Conservation (phyloP, 1,139 yeast species). For the Yamadazyma songkhlaensis region DNA sequence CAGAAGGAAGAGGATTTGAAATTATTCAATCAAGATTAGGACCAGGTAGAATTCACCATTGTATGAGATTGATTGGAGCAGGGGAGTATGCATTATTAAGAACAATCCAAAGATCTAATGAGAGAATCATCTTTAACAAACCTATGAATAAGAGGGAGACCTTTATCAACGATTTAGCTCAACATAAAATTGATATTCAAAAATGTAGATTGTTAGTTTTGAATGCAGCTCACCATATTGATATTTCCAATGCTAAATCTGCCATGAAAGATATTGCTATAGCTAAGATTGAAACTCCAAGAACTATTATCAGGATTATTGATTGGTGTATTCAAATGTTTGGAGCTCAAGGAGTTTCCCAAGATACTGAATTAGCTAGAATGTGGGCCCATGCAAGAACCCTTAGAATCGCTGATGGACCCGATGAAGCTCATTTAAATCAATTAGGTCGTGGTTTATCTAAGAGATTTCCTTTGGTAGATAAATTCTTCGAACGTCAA, state of each 20-base stretch:
- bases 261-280: slow-evolving; percentile 63
- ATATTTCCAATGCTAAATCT: slow-evolving; percentile 51
- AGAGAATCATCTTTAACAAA: slow-evolving; percentile 56
- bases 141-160: slow-evolving; percentile 53
- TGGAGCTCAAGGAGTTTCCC: slow-evolving; percentile 70
- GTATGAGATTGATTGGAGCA: slow-evolving; percentile 67
- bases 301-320: slow-evolving; percentile 49
- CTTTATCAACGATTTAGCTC: slow-evolving; percentile 52
- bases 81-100: slow-evolving; percentile 60
- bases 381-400: slow-evolving; percentile 58
- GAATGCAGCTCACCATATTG: slow-evolving; percentile 66
- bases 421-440: slow-evolving; percentile 68
- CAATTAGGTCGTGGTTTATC: slow-evolving; percentile 55
- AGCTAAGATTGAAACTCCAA: slow-evolving; percentile 69
- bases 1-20: slow-evolving; percentile 63
- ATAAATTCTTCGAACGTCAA: slow-evolving; percentile 28
- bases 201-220: slow-evolving; percentile 58
- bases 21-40: slow-evolving; percentile 70
- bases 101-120: slow-evolving; percentile 54
- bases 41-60: slow-evolving; percentile 74
- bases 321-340: slow-evolving; percentile 70
- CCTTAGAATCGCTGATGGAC: slow-evolving; percentile 70
- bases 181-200: slow-evolving; percentile 56
- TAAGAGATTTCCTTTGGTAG: slow-evolving; percentile 30
- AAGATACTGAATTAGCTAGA: slow-evolving; percentile 61